A percentile compares a stretch with the other conserved stretches of the same genome.
Evolutionary conservation across 2,329 filamentous ascomycete genomes (phyloP).

Genomic region (Colletotrichum brevisporum): DNA sequence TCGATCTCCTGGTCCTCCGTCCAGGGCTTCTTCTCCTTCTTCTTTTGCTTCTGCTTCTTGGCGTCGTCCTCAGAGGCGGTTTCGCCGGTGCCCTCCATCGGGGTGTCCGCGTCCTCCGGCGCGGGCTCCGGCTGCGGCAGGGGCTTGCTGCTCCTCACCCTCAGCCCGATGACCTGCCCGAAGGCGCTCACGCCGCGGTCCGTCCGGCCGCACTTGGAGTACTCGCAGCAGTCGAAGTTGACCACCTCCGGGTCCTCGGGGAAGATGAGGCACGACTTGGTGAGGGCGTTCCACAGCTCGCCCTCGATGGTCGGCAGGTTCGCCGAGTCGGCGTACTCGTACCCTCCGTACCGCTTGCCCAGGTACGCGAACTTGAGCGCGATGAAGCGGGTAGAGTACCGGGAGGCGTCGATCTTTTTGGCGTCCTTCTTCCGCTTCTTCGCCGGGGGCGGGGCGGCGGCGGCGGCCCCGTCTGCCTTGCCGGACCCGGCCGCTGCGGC

Average conservation of each 20-base stretch:
- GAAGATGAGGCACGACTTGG: slow-evolving; percentile 85
- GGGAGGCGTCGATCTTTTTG: slow-evolving; percentile 78
- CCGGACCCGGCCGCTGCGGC: slow-evolving; percentile 12
- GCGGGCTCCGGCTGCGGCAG: slow-evolving; percentile 52
- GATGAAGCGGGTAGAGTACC: slow-evolving; percentile 86
- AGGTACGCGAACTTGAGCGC: slow-evolving; percentile 96
- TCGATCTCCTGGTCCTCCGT: slow-evolving; percentile 83
- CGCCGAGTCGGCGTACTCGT: slow-evolving; percentile 85
- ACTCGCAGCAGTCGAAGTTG: slow-evolving; percentile 88
- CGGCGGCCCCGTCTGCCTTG: not conserved
- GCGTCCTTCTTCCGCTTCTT: slow-evolving; percentile 55
- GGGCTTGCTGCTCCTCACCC: slow-evolving; percentile 85
- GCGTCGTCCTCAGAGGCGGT: slow-evolving; percentile 38
- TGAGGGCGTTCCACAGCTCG: slow-evolving; percentile 91
- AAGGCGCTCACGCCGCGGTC: slow-evolving; percentile 96
- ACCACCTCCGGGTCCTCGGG: slow-evolving; percentile 74
- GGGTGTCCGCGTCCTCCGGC: slow-evolving; percentile 42
- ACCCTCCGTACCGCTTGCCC: slow-evolving; percentile 91
- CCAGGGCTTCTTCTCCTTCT: slow-evolving; percentile 56
- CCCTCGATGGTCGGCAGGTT: slow-evolving; percentile 89
- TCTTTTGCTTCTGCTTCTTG: slow-evolving; percentile 41
- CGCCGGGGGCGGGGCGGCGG: slow-evolving; percentile 30
- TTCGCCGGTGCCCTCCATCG: slow-evolving; percentile 66
- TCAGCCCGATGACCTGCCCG: slow-evolving; percentile 90
- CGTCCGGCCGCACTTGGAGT: slow-evolving; percentile 95